Conservation (phyloP, 495 filamentous ascomycete genomes). For the Penicillium paradoxum region DNA sequence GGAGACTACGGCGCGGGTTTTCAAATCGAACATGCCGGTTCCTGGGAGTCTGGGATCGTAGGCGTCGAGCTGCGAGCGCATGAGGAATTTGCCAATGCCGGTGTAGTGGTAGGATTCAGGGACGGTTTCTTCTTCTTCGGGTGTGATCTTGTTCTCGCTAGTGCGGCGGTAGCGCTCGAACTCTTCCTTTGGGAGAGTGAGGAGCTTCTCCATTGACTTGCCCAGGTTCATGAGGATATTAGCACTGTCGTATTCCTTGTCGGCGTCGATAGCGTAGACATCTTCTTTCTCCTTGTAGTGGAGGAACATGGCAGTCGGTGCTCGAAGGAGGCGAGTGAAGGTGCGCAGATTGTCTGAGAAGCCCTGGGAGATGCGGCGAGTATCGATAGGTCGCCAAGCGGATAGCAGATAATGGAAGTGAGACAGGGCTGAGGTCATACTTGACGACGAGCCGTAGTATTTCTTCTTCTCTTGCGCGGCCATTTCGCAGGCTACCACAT, state of each 20-base stretch:
- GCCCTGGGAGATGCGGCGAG: constrained; percentile 54
- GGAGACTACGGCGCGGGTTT: constrained; percentile 85
- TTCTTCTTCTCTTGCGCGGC: constrained; percentile 65
- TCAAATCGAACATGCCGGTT: constrained; percentile 93
- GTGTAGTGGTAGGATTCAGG: constrained; percentile 84
- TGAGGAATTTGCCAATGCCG: constrained; percentile 81
- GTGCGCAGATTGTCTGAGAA: constrained; percentile 55
- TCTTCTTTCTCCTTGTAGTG: constrained; percentile 80
- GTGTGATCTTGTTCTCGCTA: constrained; percentile 55
- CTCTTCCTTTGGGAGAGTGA: constrained; percentile 74
- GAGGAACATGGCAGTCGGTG: constrained; percentile 76
- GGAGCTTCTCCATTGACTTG: constrained; percentile 91
- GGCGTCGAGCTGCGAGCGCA: constrained; percentile 95
- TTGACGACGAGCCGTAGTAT: constrained; percentile 92
- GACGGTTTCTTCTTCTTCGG: constrained; percentile 58
- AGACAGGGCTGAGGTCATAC: constrained; percentile 80
- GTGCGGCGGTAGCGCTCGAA: constrained; percentile 77
- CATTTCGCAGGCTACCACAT: constrained; percentile 60
- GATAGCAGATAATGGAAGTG: constrained; percentile 95
- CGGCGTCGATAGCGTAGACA: constrained; percentile 92
- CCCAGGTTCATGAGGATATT: constrained; percentile 88
- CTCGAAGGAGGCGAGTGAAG: constrained; percentile 67
- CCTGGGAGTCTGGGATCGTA: constrained; percentile 82
- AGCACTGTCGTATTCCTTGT: constrained; percentile 84
- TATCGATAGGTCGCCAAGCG: constrained; percentile 68